Conservation (phyloP, 768 basidiomycete genomes). For the Crucibulum laeve region DNA sequence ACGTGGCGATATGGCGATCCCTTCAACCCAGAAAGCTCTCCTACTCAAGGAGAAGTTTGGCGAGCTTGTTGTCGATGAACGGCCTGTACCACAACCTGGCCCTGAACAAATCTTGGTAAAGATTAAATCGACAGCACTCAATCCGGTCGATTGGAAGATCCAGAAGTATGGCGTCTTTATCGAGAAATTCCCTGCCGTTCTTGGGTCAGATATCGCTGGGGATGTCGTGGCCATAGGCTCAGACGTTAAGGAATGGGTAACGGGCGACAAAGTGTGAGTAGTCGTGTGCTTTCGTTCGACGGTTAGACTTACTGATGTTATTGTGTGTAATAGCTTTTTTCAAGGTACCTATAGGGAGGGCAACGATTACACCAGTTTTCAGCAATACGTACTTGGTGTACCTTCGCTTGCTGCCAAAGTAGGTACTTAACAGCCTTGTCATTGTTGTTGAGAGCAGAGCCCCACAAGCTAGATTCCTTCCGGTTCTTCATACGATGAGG, state of each 20-base stretch:
- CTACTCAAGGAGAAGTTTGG: conserved; percentile 17
- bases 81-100: conserved; percentile 36
- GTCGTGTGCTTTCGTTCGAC: too few species aligned
- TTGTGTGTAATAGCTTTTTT: background rate
- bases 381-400: conserved; percentile 33
- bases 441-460: too few species aligned
- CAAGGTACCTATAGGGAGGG: conserved; percentile 13
- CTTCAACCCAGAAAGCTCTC: conserved; percentile 20
- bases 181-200: conserved; percentile 37
- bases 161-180: conserved; percentile 35
- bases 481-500: conserved; percentile 42
- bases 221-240: conserved; percentile 44
- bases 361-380: conserved; percentile 31
- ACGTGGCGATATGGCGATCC: conserved; percentile 3
- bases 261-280: conserved; percentile 47
- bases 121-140: conserved; percentile 41
- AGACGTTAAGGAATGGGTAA: conserved; percentile 40
- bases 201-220: conserved; percentile 47
- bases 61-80: conserved; percentile 23
- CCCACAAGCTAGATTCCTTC: conserved; percentile 39
- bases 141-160: conserved; percentile 52
- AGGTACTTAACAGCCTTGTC: background rate
- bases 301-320: too few species aligned
- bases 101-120: conserved; percentile 45
- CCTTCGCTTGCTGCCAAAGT: conserved; percentile 32